Percentiles rank a stretch among this genome's conserved stretches.
Evolutionary conservation across 1,284 basidiomycete genomes (phyloP).

Genomic region (Cryptococcus depauperatus): DNA sequence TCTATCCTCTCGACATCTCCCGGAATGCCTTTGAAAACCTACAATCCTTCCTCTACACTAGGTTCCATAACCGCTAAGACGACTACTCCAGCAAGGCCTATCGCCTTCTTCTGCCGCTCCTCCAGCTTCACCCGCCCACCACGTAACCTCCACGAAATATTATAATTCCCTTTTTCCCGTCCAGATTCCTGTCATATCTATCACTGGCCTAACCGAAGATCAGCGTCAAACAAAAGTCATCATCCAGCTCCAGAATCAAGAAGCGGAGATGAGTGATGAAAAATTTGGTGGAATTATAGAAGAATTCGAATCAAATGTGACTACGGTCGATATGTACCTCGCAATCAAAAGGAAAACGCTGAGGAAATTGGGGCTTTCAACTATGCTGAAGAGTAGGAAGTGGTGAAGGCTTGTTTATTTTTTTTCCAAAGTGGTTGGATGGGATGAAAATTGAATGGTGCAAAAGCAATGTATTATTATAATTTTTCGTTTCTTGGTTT

Average conservation of each 20-base stretch:
- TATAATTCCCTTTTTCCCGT: no score
- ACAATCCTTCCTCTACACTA: background rate
- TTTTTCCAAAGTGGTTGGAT: no score
- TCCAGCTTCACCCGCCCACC: no score
- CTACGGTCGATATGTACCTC: slow-evolving; percentile 33
- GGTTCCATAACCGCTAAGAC: background rate
- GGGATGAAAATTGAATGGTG: no score
- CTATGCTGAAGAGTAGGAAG: slow-evolving; percentile 18
- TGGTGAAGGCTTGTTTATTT: no score
- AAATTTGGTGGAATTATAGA: slow-evolving; percentile 30
- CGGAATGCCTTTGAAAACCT: background rate
- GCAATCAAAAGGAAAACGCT: slow-evolving; percentile 25
- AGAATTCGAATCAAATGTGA: slow-evolving; percentile 33
- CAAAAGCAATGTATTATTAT: no score
- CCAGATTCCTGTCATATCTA: background rate
- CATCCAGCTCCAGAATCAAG: slow-evolving; percentile 24
- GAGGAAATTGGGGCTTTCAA: slow-evolving; percentile 20
- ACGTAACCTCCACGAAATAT: no score
- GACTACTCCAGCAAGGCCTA: no score
- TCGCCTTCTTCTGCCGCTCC: no score
- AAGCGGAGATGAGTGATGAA: slow-evolving; percentile 27
- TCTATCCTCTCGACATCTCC: background rate
- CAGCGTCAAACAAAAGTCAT: slow-evolving; percentile 35
- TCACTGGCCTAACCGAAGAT: slow-evolving; percentile 16
- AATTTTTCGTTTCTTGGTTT: no score